Base-by-base conservation (phyloP, 116 monocot genomes). In the Dioscorea cayenensis region DNA sequence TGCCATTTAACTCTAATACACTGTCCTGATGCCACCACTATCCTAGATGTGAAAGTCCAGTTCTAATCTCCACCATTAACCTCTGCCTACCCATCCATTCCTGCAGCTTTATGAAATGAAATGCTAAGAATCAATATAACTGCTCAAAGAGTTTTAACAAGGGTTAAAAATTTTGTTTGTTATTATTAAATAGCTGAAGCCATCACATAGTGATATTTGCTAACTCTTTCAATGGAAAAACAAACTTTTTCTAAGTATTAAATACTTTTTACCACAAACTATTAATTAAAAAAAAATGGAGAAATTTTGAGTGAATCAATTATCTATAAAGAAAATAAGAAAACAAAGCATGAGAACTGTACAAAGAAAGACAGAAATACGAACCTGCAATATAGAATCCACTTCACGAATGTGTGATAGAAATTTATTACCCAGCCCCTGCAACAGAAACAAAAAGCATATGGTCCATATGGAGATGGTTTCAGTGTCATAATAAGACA, bases 381-480 rank as follows among this genome's bases (percentile, higher is more conserved):
- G 2, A 71, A 97, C 97, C 97, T 99, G 97, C 64, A 99, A 86
- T 72, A 99, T 99, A 59, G 97, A 90, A 82, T 99, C 97, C 69
- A 99, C 97, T 85, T 99, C 91, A 58, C 94, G 94, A 72, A 99
- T 99, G 82, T 99, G 90, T 18, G 97, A 89, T 73, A 99, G 91
- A 80, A 99, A 99, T 75, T 99, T 93, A 85, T 99, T 99, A 36
- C 97, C 94, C 65, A 99, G 68, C 59, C 97, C 97, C 97, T 99
- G 86, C 10, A 77, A 75, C 19, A 21, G 4, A 49, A 16, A 19
- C 5, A n/a, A 16, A n/a, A 16, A 55, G n/a, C 16, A 55, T 55
- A 55, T 14, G 7, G 8, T 43, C 12, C 43, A 6, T 7, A 43
- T 43, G 7, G 43, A 43, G 11, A 43, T 43, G 12, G 3, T 9